These are phyloP conservation scores for Teratosphaeria zuluensis DNA, from an alignment of 2,329 filamentous ascomycete species.

Conservation along the genomic window DNA sequence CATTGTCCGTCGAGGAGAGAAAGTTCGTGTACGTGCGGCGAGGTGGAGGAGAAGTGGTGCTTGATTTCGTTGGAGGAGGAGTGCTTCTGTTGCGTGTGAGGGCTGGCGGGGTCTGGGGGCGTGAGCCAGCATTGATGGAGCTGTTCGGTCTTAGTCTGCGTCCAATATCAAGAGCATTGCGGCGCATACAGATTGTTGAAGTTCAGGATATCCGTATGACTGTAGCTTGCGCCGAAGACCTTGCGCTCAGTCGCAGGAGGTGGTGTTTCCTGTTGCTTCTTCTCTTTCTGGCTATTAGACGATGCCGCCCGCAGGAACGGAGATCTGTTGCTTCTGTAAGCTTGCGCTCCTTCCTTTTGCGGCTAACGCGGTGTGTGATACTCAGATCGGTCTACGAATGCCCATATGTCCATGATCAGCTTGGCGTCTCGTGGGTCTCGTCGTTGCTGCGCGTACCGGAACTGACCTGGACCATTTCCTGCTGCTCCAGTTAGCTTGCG, in stretches of 20 bases:
- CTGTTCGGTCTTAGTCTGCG: conserved; percentile 3
- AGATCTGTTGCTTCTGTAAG: conserved; percentile 56
- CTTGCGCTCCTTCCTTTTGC: neutral
- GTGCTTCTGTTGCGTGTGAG: conserved; percentile 48
- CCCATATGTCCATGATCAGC: conserved; percentile 30
- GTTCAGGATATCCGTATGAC: conserved; percentile 89
- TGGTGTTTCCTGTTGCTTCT: conserved; percentile 29
- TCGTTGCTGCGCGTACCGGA: conserved; percentile 54
- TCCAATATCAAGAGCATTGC: neutral
- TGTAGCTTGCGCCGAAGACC: conserved; percentile 90
- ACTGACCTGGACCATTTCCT: conserved; percentile 98
- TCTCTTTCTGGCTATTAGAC: conserved; percentile 31
- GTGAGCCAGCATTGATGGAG: conserved; percentile 34
- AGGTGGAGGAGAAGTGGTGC: conserved; percentile 45
- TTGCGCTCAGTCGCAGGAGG: conserved; percentile 43
- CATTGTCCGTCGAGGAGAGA: conserved; percentile 69
- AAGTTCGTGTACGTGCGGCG: conserved; percentile 72
- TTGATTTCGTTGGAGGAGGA: conserved; percentile 45
- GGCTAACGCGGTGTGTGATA: conserved; percentile 4
- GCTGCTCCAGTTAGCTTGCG: conserved; percentile 11
- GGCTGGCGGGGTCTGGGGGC: conserved; percentile 64
- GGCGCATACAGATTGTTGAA: conserved; percentile 64
- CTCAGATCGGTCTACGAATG: conserved; percentile 27
- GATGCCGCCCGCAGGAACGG: conserved; percentile 72
- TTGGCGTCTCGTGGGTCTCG: conserved; percentile 13